phyloP scores from a whole-genome alignment of 2,329 filamentous ascomycete genomes.

The Aspergillus cejpii region DNA sequence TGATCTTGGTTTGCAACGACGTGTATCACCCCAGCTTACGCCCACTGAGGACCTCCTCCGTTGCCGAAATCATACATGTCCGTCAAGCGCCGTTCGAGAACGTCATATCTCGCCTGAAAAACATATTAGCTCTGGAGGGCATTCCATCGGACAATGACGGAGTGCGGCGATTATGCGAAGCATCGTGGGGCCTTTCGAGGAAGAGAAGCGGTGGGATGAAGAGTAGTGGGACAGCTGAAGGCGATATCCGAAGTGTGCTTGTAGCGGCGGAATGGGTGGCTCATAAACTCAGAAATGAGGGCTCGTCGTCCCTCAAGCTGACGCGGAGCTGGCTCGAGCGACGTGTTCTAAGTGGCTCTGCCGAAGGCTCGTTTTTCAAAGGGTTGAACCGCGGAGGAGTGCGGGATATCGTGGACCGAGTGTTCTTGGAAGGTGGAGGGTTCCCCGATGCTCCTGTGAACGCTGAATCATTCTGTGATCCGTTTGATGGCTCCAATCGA shows the following conservation, averaged over 20 bases:
- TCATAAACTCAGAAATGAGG: slow-evolving; percentile 48
- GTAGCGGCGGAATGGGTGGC: slow-evolving; percentile 62
- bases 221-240: slow-evolving; percentile 41
- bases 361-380: slow-evolving; percentile 49
- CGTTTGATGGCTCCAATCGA: slow-evolving; percentile 22
- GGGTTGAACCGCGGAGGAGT: slow-evolving; percentile 57
- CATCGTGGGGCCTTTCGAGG: slow-evolving; percentile 57
- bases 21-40: slow-evolving; percentile 86
- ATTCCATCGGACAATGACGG: slow-evolving; percentile 85
- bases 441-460: slow-evolving; percentile 45
- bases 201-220: slow-evolving; percentile 49
- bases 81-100: slow-evolving; percentile 83
- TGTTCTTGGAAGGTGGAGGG: slow-evolving; percentile 59
- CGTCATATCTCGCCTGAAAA: slow-evolving; percentile 72
- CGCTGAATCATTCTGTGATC: slow-evolving; percentile 34
- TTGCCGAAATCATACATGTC: slow-evolving; percentile 87
- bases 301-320: slow-evolving; percentile 38
- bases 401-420: slow-evolving; percentile 59
- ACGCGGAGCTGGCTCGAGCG: slow-evolving; percentile 57
- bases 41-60: slow-evolving; percentile 71
- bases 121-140: slow-evolving; percentile 80
- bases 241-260: slow-evolving; percentile 58
- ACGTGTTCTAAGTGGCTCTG: slow-evolving; percentile 48
- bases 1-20: slow-evolving; percentile 96
- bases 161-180: slow-evolving; percentile 64